A percentile compares a stretch with the other conserved stretches of the same genome.
phyloP scores from a whole-genome alignment of 2,329 filamentous ascomycete genomes.

The Sarocladiaceae sp. region DNA sequence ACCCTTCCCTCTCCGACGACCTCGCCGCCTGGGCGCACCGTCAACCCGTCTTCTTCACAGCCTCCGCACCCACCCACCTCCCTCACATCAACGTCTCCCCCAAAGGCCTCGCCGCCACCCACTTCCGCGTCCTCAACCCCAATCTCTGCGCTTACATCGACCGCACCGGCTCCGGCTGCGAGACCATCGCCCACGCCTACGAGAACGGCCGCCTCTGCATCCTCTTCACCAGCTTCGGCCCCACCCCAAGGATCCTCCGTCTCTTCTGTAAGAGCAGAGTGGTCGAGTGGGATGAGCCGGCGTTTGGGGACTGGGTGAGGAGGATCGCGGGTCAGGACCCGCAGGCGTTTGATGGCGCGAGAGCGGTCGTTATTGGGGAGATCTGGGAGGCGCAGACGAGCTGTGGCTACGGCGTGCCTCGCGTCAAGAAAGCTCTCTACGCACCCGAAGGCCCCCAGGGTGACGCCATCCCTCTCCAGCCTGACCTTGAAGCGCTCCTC shows the following conservation, averaged over 20 bases:
- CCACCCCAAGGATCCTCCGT: constrained; percentile 54
- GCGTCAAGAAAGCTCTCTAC: constrained; percentile 36
- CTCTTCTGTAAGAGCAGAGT: constrained; percentile 55
- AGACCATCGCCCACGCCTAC: constrained; percentile 69
- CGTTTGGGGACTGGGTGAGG: constrained; percentile 42
- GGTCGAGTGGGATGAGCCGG: constrained; percentile 48
- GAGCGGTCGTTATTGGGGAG: constrained; percentile 55
- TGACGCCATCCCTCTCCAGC: constrained; percentile 13
- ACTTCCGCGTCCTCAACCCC: constrained; percentile 53
- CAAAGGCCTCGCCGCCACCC: constrained; percentile 60
- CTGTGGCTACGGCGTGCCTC: constrained; percentile 60
- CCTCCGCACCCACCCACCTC: constrained; percentile 61
- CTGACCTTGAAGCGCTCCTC: constrained; percentile 18
- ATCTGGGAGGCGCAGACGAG: constrained; percentile 61
- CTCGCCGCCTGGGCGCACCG: constrained; percentile 57
- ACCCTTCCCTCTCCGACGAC: constrained; percentile 44
- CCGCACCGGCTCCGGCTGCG: constrained; percentile 66
- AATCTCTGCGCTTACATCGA: constrained; percentile 65
- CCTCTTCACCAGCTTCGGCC: constrained; percentile 64
- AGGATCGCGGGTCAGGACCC: constrained; percentile 26
- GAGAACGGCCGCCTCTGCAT: constrained; percentile 71
- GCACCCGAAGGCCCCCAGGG: constrained; percentile 18
- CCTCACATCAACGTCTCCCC: constrained; percentile 71
- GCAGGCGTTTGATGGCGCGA: constrained; percentile 38
- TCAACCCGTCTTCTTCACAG: constrained; percentile 71